Base-by-base conservation (phyloP, 495 filamentous ascomycete species). In the Talaromyces nanjingensis region DNA sequence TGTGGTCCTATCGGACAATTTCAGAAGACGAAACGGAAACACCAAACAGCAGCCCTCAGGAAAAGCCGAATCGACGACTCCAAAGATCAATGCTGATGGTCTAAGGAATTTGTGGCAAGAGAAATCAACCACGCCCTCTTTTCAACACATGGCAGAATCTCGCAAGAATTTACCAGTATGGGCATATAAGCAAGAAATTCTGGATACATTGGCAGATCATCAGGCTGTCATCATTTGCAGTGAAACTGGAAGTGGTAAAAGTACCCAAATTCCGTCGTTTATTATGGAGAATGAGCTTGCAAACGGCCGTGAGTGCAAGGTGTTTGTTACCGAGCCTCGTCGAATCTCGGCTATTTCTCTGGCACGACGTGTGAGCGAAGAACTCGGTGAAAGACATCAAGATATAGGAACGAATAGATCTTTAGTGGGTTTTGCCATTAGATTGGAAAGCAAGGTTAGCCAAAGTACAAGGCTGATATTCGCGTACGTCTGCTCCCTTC, bases 181-280 rank as follows among this genome's bases (percentile, higher is more conserved):
- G 88, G 81, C 83, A 39, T 96, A 92, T 73, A 88, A 87, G 64
- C 77, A 89, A 12, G 83, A 90, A 14, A 89, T 96, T 29, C 79
- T 98, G 7, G 74, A 81, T 29, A 80, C 89, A 1, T 86, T 97
- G 39, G 87, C 90, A 49, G 74, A 73, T 5, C 81, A 96, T 65
- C 94, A 91, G 70, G 87, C 93, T 5, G 83, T 93, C 6, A 96
- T 98, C 62, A 83, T 97, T 34, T 96, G 92, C 70, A 93, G 93
- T 67, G 94, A 98, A 76, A 98, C 94, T 14, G 94, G 94, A 69
- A 97, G 86, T 75, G 94, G 94, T 61, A 98, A 98, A 79, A 96
- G 92, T 76, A 98, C 94, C 0, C 94, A 98, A 72, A 89, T 97
- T 5, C 94, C 94, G 25, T 87, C 92, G 2, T 98, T 91, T 72